Evolutionary conservation across 345 rosid genomes (phyloP), one percentile per base, ranked within the genome.

Genomic region (Populus davidiana): DNA sequence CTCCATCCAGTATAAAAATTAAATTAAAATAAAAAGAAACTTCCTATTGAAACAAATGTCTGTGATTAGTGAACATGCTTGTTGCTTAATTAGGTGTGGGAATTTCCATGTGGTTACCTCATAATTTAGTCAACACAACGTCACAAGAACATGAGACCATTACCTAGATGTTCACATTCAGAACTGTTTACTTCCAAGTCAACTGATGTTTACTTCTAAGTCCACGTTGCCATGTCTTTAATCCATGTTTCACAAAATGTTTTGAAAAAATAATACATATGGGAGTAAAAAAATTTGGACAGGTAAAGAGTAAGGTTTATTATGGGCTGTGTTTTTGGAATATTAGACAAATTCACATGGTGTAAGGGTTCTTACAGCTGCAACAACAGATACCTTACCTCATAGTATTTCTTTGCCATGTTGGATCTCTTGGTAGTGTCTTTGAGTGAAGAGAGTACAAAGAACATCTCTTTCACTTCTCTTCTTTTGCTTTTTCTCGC

Each of bases 321-420:
- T n/a, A n/a, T 59, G 29, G 63, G 63, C 63, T 56, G 2, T 9
- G 63, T 23, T 65, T 79, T 81, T 75, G 77, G 78, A 81, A 69
- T 74, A 78, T 39, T 71, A 64, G 81, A 82, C 80, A 81, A 81
- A 76, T 61, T 72, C 88, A 84, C 90, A 85, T 87, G 90, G 80
- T 41, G 82, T 75, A 69, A 75, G 80, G 67, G 68, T 71, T 78
- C 81, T 82, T 69, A 59, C 87, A 82, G 77, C 84, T 83, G 72
- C 63, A 41, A 9, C 27, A 52, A 69, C 88, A 27, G 75, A 85
- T 85, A 75, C 89, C 87, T 88, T 82, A 86, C 89, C 82, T 82
- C 84, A 38, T 69, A 74, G 82, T 82, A 71, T 87, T 80, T 80
- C 80, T 67, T 84, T 84, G 61, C 77, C 83, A 75, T 83, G 81